Base-by-base conservation (phyloP, 1,284 basidiomycete species). In the Farysia itapuensis region DNA sequence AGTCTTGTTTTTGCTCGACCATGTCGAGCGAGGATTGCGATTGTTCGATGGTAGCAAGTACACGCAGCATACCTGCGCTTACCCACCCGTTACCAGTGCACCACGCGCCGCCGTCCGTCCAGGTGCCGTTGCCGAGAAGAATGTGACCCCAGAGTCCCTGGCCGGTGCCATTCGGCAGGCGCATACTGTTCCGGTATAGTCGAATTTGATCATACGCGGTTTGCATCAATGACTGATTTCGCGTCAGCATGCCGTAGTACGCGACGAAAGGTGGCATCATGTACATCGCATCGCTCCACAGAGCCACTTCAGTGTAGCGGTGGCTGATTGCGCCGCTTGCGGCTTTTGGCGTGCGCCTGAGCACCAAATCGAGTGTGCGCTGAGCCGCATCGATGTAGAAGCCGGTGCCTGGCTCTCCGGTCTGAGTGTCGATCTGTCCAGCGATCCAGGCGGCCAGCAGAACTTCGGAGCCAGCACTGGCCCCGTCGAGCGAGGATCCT, bases 261-360 rank as follows among this genome's bases (percentile, higher is more conserved):
- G 92, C 90, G 8, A 96, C 78, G 78, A 93, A 95, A 0, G 92
- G 92, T 0, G 92, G 91, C 0, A 88, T 87, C 90, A 93, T 90
- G 77, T 88, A 90, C 6, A 88, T 81, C 13, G 67, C 63, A 15
- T 76, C 74, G 35, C 64, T 70, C 79, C 72, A 75, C n/a, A 70
- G 43, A 16, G 53, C 43, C 5, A 63, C 46, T 1, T 16, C 24
- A n/a, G 43, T 35, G 12, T 45, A 43, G 5, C 72, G 61, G 34
- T 78, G 78, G 29, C 71, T 75, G 49, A 80, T 78, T 1, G 78
- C 79, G 2, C 79, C 79, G 5, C 66, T 64, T 0, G 47, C 19
- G 5, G 64, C 49, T 0, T 53, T 51, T 4, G 90, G 88, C 1
- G 86, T 88, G 0, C 79, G 77, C 24, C 82, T 75, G 30, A 88